Percentiles rank a stretch among this genome's conserved stretches.
phyloP scores from a whole-genome alignment of 73 alveolate species.

The Urostyla sp. region DNA sequence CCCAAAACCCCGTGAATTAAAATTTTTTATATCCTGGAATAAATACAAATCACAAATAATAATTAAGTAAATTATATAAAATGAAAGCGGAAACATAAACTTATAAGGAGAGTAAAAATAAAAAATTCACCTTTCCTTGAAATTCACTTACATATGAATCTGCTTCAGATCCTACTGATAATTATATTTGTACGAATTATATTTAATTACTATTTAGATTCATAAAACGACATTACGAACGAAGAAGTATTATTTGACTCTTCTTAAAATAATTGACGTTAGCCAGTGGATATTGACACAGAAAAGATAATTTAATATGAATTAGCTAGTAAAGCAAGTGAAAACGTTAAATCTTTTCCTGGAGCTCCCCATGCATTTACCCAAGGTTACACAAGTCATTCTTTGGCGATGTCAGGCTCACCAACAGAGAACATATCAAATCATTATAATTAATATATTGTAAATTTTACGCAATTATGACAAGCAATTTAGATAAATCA shows the following conservation, averaged over 20 bases:
- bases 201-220: background rate
- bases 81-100: constrained; percentile 53
- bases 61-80: background rate
- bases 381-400: too few relatives aligned
- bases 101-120: constrained; percentile 42
- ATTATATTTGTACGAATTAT: constrained; percentile 9
- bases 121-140: constrained; percentile 36
- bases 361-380: too few relatives aligned
- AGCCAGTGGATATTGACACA: background rate
- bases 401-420: too few relatives aligned
- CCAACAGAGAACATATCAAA: too few relatives aligned
- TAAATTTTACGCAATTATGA: too few relatives aligned
- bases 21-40: too few relatives aligned
- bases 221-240: constrained; percentile 2
- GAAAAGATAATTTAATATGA: constrained; percentile 37
- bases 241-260: constrained; percentile 12
- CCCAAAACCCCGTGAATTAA: too few relatives aligned
- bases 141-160: constrained; percentile 36
- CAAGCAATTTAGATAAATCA: too few relatives aligned
- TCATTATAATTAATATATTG: too few relatives aligned
- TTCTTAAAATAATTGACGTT: background rate
- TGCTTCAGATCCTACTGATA: constrained; percentile 11
- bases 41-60: too few relatives aligned
- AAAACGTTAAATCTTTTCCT: too few relatives aligned
- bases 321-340: constrained; percentile 39